These are phyloP conservation scores for Penicillium olsonii DNA, from an alignment of 2,329 filamentous ascomycete genomes.

Conservation along the genomic window DNA sequence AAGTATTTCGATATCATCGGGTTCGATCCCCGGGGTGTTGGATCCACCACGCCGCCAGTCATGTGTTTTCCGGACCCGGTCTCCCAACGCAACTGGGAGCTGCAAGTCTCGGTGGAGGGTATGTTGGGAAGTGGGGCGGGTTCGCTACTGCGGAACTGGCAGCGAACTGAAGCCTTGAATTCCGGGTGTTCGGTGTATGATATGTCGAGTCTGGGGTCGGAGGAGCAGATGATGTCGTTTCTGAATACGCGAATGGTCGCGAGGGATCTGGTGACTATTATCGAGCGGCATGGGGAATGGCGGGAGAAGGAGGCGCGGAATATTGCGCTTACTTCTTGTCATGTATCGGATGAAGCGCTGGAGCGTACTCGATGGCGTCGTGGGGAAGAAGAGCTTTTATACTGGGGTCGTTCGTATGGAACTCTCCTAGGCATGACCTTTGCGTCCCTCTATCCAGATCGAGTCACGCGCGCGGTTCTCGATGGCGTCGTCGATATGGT, in stretches of 20 bases:
- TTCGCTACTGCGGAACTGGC: slow-evolving; percentile 36
- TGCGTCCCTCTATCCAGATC: slow-evolving; percentile 48
- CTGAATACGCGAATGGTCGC: slow-evolving; percentile 38
- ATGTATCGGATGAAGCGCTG: slow-evolving; percentile 24
- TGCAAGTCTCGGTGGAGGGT: slow-evolving; percentile 38
- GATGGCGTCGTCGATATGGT: slow-evolving; percentile 41
- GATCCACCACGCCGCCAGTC: slow-evolving; percentile 42
- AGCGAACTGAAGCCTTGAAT: slow-evolving; percentile 34
- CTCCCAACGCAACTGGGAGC: slow-evolving; percentile 34
- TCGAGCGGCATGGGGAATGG: slow-evolving; percentile 43
- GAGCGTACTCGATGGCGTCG: slow-evolving; percentile 31
- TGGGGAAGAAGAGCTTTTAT: slow-evolving; percentile 36
- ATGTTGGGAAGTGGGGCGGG: slow-evolving; percentile 35
- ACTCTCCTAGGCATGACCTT: slow-evolving; percentile 50
- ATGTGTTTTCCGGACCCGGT: slow-evolving; percentile 41
- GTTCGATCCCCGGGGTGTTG: slow-evolving; percentile 48
- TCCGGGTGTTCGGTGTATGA: slow-evolving; percentile 31
- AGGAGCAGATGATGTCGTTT: slow-evolving; percentile 33
- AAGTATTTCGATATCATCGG: slow-evolving; percentile 47
- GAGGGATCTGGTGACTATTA: slow-evolving; percentile 39
- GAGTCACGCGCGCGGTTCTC: slow-evolving; percentile 32
- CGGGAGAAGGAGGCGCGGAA: slow-evolving; percentile 34
- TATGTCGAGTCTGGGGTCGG: slow-evolving; percentile 11
- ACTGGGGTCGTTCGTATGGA: slow-evolving; percentile 50
- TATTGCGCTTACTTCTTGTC: slow-evolving; percentile 13